Evolutionary conservation across 108 stramenopile genomes (phyloP), one percentile per base, ranked within the genome.

Genomic region (Mediolabrus comicus): DNA sequence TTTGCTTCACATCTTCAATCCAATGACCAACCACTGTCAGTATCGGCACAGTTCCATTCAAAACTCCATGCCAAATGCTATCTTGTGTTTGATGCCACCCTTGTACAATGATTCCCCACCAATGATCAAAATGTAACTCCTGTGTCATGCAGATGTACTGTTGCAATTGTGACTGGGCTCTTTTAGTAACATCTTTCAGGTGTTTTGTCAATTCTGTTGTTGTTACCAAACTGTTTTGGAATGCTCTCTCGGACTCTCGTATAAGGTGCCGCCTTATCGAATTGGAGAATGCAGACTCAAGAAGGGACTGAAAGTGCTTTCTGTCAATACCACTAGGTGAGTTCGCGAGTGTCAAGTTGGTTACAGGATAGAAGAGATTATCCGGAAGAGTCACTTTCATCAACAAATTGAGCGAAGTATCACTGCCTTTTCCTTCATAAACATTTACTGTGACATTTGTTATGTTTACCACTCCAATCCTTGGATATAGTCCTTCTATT

Each of bases 381-480:
- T 75, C 61, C 0, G 74, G 74, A 41, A 75, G 43, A 25, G 32
- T 26, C 17, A 75, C 24, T 52, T 68, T 56, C 34, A 46, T 27
- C 12, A 75, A 30, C 34, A 65, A 35, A 25, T 63, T 61, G 60
- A 68, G 52, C 2, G 60, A 39, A 22, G 34, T 8, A 12, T n/a
- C 33, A 16, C 65, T 53, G 34, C 30, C 34, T 33, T 53, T 33
- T 13, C 54, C 53, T 38, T 73, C 72, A 39, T 59, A 74, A 27
- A 74, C 28, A 41, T 51, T 32, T 32, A 78, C 0, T 3, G 69
- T 65, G 0, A 66, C 64, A 62, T 78, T 69, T 12, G 77, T 57
- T 14, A 78, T 59, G 31, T 71, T 70, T n/a, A 78, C 69, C n/a
- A 61, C 31, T 24, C 77, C 77, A 60, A 78, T 78, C 38, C 63